Conservation (phyloP, 164 flowering plant genomes). For the Liquidambar formosana region DNA sequence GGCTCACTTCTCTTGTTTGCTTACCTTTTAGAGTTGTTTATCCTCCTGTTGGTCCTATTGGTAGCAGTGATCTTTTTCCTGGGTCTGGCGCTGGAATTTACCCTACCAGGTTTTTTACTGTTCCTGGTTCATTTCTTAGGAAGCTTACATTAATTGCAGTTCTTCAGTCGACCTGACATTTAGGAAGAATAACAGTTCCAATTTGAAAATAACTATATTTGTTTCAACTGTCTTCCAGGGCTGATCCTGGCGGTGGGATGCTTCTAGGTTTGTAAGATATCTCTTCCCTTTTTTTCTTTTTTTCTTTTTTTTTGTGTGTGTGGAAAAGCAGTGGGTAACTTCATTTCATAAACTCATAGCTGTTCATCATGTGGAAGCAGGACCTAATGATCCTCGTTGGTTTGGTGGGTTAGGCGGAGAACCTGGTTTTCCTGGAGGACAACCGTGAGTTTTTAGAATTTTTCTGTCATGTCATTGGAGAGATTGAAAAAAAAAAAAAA, state of each 20-base stretch:
- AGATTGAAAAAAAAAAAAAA: too few relatives aligned
- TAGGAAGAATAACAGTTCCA: too few relatives aligned
- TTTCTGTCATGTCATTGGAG: conserved; percentile 6
- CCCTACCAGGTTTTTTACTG: conserved; percentile 50
- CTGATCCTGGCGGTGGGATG: conserved; percentile 46
- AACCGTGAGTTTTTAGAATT: conserved; percentile 39
- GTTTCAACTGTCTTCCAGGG: conserved; percentile 45
- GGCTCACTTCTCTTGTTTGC: conserved; percentile 3
- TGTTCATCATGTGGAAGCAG: conserved; percentile 35
- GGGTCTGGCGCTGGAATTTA: conserved; percentile 73
- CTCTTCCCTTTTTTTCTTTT: neutral
- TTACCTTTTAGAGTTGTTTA: conserved; percentile 30
- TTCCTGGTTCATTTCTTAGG: neutral
- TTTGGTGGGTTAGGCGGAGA: conserved; percentile 36
- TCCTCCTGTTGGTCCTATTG: conserved; percentile 57
- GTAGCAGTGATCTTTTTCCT: conserved; percentile 61
- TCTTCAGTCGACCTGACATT: neutral
- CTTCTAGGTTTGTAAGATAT: conserved; percentile 50
- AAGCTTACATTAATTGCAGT: neutral
- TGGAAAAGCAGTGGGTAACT: neutral
- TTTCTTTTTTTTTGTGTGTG: neutral
- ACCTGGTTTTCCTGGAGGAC: conserved; percentile 44
- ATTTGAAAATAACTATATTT: conserved; percentile 1
- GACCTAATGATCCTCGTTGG: conserved; percentile 79
- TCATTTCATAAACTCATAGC: neutral